A percentile compares a stretch with the other conserved stretches of the same genome.
Evolutionary conservation across 1,284 basidiomycete genomes (phyloP).

Genomic region (Malassezia slooffiae): DNA sequence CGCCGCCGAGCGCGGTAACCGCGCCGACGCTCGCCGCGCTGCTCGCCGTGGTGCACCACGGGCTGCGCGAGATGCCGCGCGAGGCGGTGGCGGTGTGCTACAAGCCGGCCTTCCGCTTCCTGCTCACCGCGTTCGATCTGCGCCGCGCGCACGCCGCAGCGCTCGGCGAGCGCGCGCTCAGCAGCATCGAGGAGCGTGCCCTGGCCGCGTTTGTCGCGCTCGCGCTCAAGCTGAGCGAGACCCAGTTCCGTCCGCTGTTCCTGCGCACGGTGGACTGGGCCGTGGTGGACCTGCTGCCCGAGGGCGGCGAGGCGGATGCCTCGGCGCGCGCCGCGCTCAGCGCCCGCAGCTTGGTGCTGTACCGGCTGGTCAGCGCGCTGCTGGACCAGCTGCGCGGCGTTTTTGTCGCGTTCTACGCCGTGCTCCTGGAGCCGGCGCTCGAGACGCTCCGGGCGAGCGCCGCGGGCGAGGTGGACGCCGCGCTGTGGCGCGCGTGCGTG

Average conservation of each 20-base stretch:
- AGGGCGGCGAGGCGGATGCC: conserved; percentile 28
- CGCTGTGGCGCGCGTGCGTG: conserved; percentile 60
- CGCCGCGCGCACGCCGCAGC: conserved; percentile 48
- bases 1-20: neutral
- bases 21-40: conserved; percentile 4
- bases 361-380: conserved; percentile 30
- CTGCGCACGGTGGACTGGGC: conserved; percentile 91
- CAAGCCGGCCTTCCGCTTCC: conserved; percentile 65
- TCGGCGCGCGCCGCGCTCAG: conserved; percentile 19
- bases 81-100: conserved; percentile 57
- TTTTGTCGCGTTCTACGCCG: conserved; percentile 39
- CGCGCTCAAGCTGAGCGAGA: conserved; percentile 85
- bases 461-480: neutral
- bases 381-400: conserved; percentile 29
- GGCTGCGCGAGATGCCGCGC: conserved; percentile 28
- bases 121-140: conserved; percentile 67
- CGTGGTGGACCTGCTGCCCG: conserved; percentile 54
- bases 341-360: conserved; percentile 34
- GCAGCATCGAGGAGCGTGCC: conserved; percentile 48
- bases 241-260: conserved; percentile 82
- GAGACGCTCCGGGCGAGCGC: conserved; percentile 53
- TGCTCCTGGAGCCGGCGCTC: conserved; percentile 59
- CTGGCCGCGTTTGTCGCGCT: conserved; percentile 68
- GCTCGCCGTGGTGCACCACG: conserved; percentile 30
- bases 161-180: conserved; percentile 41